These are phyloP conservation scores for Amphirosellinia nigrospora DNA, from an alignment of 495 filamentous ascomycete genomes.

Conservation along the genomic window DNA sequence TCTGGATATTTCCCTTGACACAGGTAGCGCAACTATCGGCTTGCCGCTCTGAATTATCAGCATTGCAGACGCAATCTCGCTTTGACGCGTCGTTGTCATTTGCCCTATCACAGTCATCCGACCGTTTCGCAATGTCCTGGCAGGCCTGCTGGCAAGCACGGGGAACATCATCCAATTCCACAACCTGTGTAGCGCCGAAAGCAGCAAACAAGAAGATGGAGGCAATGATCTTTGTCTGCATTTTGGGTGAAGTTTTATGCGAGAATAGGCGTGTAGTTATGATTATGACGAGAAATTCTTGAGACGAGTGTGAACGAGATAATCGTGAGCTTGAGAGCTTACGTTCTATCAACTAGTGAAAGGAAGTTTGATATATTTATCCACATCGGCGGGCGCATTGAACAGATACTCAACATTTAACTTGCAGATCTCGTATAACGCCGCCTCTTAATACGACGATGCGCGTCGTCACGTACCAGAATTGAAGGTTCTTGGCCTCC, in stretches of 20 bases:
- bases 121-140: constrained; percentile 11
- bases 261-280: background rate
- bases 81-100: background rate
- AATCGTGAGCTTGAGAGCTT: background rate
- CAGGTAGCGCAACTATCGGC: constrained; percentile 13
- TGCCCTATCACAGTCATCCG: background rate
- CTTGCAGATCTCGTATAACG: background rate
- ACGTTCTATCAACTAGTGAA: background rate
- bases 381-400: background rate
- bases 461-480: constrained; percentile 3
- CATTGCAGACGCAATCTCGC: constrained; percentile 18
- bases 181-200: constrained; percentile 9
- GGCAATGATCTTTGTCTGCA: background rate
- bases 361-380: constrained; percentile 7
- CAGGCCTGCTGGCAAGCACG: constrained; percentile 13
- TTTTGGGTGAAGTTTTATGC: background rate
- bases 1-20: background rate
- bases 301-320: background rate
- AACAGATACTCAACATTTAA: background rate
- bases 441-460: constrained; percentile 10
- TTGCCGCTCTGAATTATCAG: constrained; percentile 1
- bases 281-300: background rate
- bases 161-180: constrained; percentile 16
- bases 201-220: background rate
- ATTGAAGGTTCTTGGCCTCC: constrained; percentile 6